Evolutionary conservation across 495 filamentous ascomycete species (phyloP), one percentile per base, ranked within the genome.

Genomic region (Immersiella caudata): DNA sequence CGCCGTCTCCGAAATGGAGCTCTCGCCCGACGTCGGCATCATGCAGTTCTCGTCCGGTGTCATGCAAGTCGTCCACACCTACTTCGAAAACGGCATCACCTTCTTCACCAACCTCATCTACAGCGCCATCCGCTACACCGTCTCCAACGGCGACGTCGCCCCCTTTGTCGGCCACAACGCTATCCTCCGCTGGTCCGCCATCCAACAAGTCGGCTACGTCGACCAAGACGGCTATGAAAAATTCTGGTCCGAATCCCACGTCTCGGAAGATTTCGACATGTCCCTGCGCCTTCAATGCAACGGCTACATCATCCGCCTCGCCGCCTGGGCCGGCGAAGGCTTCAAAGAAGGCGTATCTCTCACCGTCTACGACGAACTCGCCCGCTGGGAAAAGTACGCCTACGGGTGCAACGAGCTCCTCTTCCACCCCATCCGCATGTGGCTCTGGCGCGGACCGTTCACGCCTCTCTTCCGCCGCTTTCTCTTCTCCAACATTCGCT

Each of bases 61-160:
- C 76, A 93, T 93, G 91, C 89, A 93, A 72, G 91, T 93, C 24
- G 86, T 89, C 27, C 79, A 89, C 73, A 89, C 86, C 25, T 90
- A 89, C 73, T 91, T 91, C 63, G 88, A 90, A 75, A 89, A 89
- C 68, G 88, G 88, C 67, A 92, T 93, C 70, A 92, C 90, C 40
- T 94, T 93, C 82, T 94, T 94, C 81, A 94, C 91, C 56, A 89
- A 93, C 74, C 84, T 94, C 20, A 89, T 94, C 74, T 94, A 93
- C 76, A 90, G 83, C 33, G 89, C 90, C 58, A 94, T 94, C 67
- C 82, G 85, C 12, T 94, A 89, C 76, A 89, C 91, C 56, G 90
- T 93, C 70, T 85, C 90, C 22, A 93, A 93, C 78, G 91, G 91
- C 52, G 91, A 94, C 73, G 90, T 93, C 59, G 90, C 91, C 14